These are phyloP conservation scores for Capsicum baccatum DNA, from an alignment of 257 asterid species.

Conservation along the genomic window DNA sequence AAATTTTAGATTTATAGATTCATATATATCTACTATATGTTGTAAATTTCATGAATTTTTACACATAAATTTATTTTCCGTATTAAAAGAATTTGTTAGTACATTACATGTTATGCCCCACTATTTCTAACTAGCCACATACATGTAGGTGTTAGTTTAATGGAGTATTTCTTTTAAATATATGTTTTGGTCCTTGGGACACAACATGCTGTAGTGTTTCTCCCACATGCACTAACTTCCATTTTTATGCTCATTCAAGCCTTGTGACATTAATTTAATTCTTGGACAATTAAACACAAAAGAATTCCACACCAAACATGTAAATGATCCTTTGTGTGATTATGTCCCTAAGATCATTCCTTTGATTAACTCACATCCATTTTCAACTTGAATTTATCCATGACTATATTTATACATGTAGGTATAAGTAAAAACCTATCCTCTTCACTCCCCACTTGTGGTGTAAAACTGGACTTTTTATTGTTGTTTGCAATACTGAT, in stretches of 20 bases:
- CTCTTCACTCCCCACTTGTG: too few relatives aligned
- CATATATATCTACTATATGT: too few relatives aligned
- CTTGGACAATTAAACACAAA: not conserved
- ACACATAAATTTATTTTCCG: not conserved
- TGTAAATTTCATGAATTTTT: not conserved
- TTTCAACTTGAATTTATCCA: not conserved
- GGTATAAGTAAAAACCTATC: too few relatives aligned
- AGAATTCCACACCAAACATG: conserved; percentile 5
- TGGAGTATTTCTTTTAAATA: not conserved
- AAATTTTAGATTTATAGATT: too few relatives aligned
- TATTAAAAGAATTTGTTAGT: not conserved
- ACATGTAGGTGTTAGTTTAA: not conserved
- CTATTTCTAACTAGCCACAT: not conserved
- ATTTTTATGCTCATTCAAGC: not conserved
- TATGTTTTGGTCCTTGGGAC: not conserved
- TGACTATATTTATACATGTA: too few relatives aligned
- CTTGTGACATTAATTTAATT: not conserved
- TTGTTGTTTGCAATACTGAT: too few relatives aligned
- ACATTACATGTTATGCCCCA: not conserved
- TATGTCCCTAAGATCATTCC: not conserved
- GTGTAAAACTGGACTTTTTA: too few relatives aligned
- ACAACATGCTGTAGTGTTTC: conserved; percentile 2
- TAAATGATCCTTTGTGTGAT: not conserved
- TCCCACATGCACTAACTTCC: not conserved
- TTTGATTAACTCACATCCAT: conserved; percentile 10